phyloP scores from a whole-genome alignment of 768 basidiomycete genomes.

The Leccinellum rugosiceps region DNA sequence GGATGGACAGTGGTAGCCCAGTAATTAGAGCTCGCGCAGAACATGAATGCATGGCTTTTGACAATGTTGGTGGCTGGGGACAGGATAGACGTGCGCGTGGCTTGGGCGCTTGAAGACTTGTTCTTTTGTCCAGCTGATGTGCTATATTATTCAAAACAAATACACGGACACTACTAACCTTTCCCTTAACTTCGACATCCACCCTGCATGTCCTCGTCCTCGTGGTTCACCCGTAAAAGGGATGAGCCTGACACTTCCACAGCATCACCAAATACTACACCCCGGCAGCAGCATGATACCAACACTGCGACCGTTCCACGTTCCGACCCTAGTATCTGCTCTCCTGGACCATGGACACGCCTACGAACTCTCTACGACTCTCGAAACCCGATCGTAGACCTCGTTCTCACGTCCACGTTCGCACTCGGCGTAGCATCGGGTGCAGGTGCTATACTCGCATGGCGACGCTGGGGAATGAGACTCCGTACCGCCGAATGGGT shows the following conservation, averaged over 20 bases:
- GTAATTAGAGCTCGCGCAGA: no score
- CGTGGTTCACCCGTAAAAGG: slow-evolving; percentile 9
- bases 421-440: slow-evolving; percentile 16
- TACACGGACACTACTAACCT: neutral
- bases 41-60: no score
- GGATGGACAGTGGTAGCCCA: neutral
- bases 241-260: neutral
- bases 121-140: neutral
- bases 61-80: no score
- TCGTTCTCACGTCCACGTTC: slow-evolving; percentile 7
- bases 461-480: slow-evolving; percentile 53
- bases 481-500: slow-evolving; percentile 68
- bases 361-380: neutral
- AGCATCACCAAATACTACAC: neutral
- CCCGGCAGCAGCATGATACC: neutral
- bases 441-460: slow-evolving; percentile 26
- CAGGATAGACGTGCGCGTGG: no score
- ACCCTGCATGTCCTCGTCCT: neutral
- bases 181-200: neutral
- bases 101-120: neutral
- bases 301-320: neutral
- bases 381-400: neutral
- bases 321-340: neutral
- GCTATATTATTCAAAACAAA: neutral
- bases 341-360: neutral